Conservation (phyloP, 1,139 yeast genomes). For the Komagataea norvegica region DNA sequence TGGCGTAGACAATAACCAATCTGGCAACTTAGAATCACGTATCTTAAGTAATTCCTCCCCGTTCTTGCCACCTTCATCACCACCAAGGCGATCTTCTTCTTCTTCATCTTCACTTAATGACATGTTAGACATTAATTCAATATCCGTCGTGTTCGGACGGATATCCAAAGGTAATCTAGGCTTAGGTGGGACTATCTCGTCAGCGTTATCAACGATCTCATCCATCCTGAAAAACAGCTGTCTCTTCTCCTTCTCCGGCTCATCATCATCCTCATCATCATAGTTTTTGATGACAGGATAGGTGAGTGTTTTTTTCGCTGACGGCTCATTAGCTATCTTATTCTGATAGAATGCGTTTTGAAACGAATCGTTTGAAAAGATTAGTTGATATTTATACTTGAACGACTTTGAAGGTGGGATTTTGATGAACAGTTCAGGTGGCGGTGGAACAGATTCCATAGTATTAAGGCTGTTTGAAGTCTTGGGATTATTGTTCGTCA, state of each 20-base stretch:
- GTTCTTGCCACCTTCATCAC: no score
- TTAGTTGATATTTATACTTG: conserved; percentile 43
- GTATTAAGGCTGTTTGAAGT: no score
- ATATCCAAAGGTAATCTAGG: conserved; percentile 19
- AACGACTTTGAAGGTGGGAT: conserved; percentile 49
- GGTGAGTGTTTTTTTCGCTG: no score
- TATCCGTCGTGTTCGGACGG: conserved; percentile 2
- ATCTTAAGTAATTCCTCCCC: conserved; percentile 6
- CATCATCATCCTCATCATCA: not conserved
- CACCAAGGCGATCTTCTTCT: no score
- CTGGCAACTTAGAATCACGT: conserved; percentile 2
- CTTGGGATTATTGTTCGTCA: no score
- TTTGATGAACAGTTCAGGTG: conserved; percentile 42
- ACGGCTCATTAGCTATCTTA: conserved; percentile 21
- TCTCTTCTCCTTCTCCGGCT: not conserved
- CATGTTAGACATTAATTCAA: conserved; percentile 7
- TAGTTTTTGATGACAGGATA: no score
- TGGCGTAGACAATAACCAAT: no score
- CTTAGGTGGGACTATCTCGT: conserved; percentile 12
- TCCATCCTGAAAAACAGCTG: conserved; percentile 8
- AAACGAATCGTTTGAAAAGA: conserved; percentile 41
- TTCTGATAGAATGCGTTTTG: conserved; percentile 31
- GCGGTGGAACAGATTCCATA: conserved; percentile 32
- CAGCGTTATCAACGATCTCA: conserved; percentile 5
- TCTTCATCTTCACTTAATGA: not conserved